Conservation (phyloP, 2,329 filamentous ascomycete species). For the Podosphaera aphanis region DNA sequence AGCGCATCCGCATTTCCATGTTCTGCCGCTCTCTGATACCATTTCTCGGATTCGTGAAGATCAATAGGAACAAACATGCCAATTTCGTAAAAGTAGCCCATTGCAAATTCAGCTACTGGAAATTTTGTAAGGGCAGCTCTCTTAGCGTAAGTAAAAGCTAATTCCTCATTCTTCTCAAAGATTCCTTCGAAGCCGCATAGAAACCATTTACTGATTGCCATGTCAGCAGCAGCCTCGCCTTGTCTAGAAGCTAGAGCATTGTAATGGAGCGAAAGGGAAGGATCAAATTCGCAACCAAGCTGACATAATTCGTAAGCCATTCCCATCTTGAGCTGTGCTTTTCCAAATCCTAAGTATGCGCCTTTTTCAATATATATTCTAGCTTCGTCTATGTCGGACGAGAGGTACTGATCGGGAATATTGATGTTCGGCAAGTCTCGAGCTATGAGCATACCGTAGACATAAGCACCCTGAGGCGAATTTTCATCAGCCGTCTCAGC, state of each 20-base stretch:
- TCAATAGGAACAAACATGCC: slow-evolving; percentile 78
- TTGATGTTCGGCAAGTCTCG: slow-evolving; percentile 77
- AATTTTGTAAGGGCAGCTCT: slow-evolving; percentile 63
- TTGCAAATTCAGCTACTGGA: slow-evolving; percentile 78
- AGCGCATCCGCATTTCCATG: slow-evolving; percentile 82
- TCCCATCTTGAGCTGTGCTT: slow-evolving; percentile 93
- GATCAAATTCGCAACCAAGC: slow-evolving; percentile 83
- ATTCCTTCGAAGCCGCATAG: slow-evolving; percentile 80
- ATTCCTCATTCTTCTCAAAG: slow-evolving; percentile 85
- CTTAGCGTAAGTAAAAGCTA: slow-evolving; percentile 78
- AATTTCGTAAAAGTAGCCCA: slow-evolving; percentile 95
- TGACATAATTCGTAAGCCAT: slow-evolving; percentile 87
- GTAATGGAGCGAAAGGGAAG: slow-evolving; percentile 80
- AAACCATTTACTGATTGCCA: slow-evolving; percentile 97
- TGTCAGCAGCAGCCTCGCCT: slow-evolving; percentile 77
- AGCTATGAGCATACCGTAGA: slow-evolving; percentile 83
- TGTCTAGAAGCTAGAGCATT: slow-evolving; percentile 82
- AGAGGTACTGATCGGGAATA: slow-evolving; percentile 48
- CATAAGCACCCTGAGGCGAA: slow-evolving; percentile 83
- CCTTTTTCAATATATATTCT: slow-evolving; percentile 88
- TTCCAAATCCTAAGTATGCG: slow-evolving; percentile 83
- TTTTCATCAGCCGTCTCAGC: slow-evolving; percentile 85
- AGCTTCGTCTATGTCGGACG: slow-evolving; percentile 47
- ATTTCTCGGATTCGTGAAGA: slow-evolving; percentile 56
- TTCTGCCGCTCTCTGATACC: slow-evolving; percentile 76